These are phyloP conservation scores for Eutrema yunnanense DNA, from an alignment of 345 rosid species.

Conservation along the genomic window DNA sequence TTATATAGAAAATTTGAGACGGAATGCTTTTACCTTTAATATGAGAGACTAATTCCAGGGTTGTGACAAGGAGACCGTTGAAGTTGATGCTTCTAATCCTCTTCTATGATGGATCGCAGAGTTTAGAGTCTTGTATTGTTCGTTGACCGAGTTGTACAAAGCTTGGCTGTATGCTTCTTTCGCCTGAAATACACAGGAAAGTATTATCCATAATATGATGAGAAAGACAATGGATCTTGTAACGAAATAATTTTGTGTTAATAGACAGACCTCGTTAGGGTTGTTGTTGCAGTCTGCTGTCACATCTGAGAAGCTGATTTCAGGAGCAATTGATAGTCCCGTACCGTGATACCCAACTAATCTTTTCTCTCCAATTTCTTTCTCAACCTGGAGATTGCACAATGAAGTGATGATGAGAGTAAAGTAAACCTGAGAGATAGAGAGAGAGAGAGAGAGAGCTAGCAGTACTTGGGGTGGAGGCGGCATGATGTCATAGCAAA, in stretches of 20 bases:
- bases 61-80: conserved; percentile 66
- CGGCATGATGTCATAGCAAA: conserved; percentile 92
- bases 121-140: conserved; percentile 64
- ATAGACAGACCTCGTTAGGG: conserved; percentile 65
- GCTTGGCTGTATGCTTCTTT: conserved; percentile 52
- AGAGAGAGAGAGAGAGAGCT: neutral
- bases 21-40: conserved; percentile 1
- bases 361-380: conserved; percentile 91
- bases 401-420: conserved; percentile 15
- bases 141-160: conserved; percentile 49
- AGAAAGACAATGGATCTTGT: neutral
- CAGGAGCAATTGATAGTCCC: conserved; percentile 69
- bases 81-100: conserved; percentile 65
- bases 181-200: conserved; percentile 43
- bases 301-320: conserved; percentile 50
- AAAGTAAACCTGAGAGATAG: neutral
- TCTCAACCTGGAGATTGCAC: conserved; percentile 61
- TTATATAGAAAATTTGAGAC: neutral
- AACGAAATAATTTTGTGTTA: neutral
- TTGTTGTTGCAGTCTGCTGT: conserved; percentile 45
- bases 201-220: neutral
- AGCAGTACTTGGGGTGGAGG: conserved; percentile 69
- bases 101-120: conserved; percentile 57
- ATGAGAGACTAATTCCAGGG: conserved; percentile 56
- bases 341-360: conserved; percentile 56